A percentile compares a stretch with the other conserved stretches of the same genome.
These are phyloP conservation scores for Lipomyces spencermartinsiae DNA, from an alignment of 805 yeast species.

Conservation along the genomic window DNA sequence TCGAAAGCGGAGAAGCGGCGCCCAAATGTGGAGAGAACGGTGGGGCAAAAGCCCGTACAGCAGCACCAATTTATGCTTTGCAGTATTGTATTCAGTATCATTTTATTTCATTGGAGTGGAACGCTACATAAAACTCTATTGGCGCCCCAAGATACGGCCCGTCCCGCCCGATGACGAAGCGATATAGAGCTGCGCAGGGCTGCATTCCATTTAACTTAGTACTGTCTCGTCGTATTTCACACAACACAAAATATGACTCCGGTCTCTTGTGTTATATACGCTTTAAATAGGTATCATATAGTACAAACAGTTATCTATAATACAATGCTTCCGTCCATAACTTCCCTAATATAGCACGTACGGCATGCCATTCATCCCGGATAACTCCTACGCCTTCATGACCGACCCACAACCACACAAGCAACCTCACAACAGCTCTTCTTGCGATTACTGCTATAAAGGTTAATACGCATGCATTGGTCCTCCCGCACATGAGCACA, in stretches of 20 bases:
- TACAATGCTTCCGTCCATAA: background rate
- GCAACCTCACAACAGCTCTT: slow-evolving; percentile 20
- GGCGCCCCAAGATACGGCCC: background rate
- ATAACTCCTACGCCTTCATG: slow-evolving; percentile 1
- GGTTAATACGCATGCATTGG: slow-evolving; percentile 44
- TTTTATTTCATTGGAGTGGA: background rate
- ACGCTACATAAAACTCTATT: background rate
- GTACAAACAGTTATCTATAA: background rate
- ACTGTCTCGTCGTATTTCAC: too few relatives aligned
- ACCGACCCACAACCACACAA: slow-evolving; percentile 26
- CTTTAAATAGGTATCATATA: background rate
- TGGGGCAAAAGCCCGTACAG: background rate
- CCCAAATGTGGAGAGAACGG: background rate
- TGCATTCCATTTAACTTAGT: too few relatives aligned
- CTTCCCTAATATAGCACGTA: background rate
- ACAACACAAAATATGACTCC: too few relatives aligned
- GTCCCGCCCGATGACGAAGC: background rate
- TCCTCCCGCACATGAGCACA: slow-evolving; percentile 49
- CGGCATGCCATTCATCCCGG: background rate
- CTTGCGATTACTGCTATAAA: slow-evolving; percentile 37
- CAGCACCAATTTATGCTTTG: background rate
- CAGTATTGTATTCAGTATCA: background rate
- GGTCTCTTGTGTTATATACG: too few relatives aligned
- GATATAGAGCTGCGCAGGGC: background rate
- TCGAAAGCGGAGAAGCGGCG: background rate